Evolutionary conservation across 148 eudicot genomes (phyloP).

Genomic region (Rhododendron vialii): DNA sequence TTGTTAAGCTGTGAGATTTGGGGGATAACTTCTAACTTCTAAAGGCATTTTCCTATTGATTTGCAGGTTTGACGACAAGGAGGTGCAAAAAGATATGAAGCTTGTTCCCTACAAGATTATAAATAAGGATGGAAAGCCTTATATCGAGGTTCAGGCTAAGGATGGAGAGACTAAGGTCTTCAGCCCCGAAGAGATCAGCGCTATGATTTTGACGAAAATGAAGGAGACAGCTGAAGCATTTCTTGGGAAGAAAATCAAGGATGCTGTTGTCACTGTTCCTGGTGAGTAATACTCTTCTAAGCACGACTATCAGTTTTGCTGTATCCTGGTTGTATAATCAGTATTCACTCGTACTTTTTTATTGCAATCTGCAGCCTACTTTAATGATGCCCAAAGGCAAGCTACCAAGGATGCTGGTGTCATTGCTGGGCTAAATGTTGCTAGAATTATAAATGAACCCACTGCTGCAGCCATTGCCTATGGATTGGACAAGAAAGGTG

Average conservation of each 20-base stretch:
- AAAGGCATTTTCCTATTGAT: neutral
- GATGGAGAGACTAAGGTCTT: slow-evolving; percentile 46
- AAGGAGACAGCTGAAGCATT: slow-evolving; percentile 51
- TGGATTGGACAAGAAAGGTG: slow-evolving; percentile 46
- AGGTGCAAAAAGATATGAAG: slow-evolving; percentile 44
- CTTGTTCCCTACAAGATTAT: slow-evolving; percentile 36
- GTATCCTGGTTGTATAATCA: neutral
- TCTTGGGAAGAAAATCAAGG: slow-evolving; percentile 47
- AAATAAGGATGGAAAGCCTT: slow-evolving; percentile 45
- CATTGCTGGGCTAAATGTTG: slow-evolving; percentile 44
- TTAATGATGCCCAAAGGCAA: slow-evolving; percentile 50
- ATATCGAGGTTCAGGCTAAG: slow-evolving; percentile 35
- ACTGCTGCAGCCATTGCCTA: slow-evolving; percentile 52
- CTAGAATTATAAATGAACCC: slow-evolving; percentile 46
- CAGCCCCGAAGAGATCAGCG: slow-evolving; percentile 47
- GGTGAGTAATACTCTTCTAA: slow-evolving; percentile 16
- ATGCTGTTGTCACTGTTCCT: slow-evolving; percentile 51
- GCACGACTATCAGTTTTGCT: too few relatives aligned
- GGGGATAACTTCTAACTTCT: neutral
- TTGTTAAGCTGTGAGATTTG: neutral
- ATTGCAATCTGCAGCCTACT: slow-evolving; percentile 29
- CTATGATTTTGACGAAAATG: slow-evolving; percentile 40
- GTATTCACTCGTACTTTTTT: neutral
- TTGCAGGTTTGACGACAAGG: slow-evolving; percentile 39
- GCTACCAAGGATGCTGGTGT: slow-evolving; percentile 51